Evolutionary conservation across 768 basidiomycete species (phyloP), one percentile per base, ranked within the genome.

Genomic region (Lactifluus piperatus): DNA sequence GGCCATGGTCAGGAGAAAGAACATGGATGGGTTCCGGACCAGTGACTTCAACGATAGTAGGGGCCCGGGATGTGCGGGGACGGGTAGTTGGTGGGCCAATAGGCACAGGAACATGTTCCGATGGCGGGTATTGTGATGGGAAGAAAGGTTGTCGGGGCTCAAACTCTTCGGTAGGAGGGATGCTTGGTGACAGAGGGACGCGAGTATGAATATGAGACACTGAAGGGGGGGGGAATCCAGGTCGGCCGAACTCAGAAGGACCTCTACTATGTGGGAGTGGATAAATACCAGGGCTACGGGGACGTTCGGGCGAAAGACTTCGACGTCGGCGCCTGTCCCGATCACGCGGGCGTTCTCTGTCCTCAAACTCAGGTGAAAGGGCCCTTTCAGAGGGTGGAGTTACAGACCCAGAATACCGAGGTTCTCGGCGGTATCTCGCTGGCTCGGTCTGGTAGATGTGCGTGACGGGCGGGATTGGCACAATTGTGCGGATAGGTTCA

Each of bases 31-130:
- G 55, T 24, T 61, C 60, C 5, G 60, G 59, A 27, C 59, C 59
- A 22, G 29, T 56, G n/a, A 51, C 60, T 49, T 61, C 60, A 26
- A 61, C 44, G 34, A 61, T 27, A 36, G 60, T 61, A 37, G 60
- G 59, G 29, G 44, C 44, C n/a, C 36, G 44, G 45, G 54, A 56
- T 24, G 53, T 11, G 5, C 58, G 58, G 22, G 51, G 45, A 39
- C 47, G 58, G 24, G 41, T 32, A 32, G 59, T 39, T 20, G 54
- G 34, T 10, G 59, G 22, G 8, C 43, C 54, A 37, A 37, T n/a
- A 7, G 59, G 59, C 32, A 51, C 34, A 16, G 16, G 49, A 29
- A 49, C 9, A 34, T 30, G 54, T 51, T 56, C 30, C 29, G 60
- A 13, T 20, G 59, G 54, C 7, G 29, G 18, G n/a, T 47, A 61